Conservation (phyloP, 2,329 filamentous ascomycete species). For the Arthrobotrys pseudoclavata region DNA sequence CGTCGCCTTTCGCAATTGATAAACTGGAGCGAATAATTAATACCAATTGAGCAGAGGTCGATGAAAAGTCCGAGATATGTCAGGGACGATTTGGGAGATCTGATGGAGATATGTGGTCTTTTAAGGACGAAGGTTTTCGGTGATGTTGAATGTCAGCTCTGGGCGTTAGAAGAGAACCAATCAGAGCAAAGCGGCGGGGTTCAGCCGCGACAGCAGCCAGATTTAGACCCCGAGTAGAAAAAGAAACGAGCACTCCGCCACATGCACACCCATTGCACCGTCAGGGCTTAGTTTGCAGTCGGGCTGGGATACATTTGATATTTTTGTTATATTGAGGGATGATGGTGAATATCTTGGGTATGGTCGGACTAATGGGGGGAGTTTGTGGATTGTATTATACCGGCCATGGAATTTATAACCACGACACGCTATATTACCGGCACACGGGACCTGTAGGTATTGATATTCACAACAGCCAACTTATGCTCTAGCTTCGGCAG, state of each 20-base stretch:
- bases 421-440: no score
- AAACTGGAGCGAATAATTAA: background rate
- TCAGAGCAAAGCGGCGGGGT: conserved; percentile 31
- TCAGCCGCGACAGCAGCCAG: conserved; percentile 53
- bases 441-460: no score
- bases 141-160: conserved; percentile 55
- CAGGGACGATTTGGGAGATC: background rate
- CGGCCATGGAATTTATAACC: no score
- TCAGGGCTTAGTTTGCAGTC: conserved; percentile 3
- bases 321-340: background rate
- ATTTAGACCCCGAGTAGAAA: conserved; percentile 38
- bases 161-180: conserved; percentile 32
- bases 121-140: conserved; percentile 3
- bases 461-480: no score
- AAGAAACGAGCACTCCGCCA: conserved; percentile 1
- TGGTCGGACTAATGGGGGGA: no score
- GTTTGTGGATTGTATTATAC: no score
- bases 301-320: background rate
- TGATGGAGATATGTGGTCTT: conserved; percentile 24
- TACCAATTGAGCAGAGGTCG: background rate
- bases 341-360: no score
- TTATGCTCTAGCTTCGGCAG: no score
- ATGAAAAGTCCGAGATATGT: background rate
- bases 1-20: background rate
- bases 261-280: background rate